Conservation (phyloP, 192 early-diverging fungal genomes). For the Linnemannia zychae region DNA sequence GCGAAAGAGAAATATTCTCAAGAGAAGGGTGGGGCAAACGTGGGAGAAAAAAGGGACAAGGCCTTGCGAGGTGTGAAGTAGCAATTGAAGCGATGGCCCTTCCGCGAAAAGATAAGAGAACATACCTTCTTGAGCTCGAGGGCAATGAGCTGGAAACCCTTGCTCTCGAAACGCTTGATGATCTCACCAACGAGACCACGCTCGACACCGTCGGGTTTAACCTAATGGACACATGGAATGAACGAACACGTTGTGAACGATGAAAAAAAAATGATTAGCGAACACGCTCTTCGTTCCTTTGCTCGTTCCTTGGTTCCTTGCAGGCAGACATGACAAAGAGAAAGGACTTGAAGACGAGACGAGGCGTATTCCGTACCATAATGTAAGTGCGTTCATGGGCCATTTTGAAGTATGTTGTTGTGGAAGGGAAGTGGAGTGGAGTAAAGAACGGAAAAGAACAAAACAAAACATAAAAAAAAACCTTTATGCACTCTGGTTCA, state of each 20-base stretch:
- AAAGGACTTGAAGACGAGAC: too few relatives aligned
- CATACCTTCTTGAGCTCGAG: constrained; percentile 77
- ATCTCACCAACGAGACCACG: constrained; percentile 90
- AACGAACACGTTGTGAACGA: background rate
- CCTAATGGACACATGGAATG: constrained; percentile 32
- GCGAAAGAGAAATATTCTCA: background rate
- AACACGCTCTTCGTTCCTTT: background rate
- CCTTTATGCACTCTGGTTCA: background rate
- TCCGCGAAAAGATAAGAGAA: constrained; percentile 4
- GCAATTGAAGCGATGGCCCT: background rate
- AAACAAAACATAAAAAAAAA: constrained; percentile 20
- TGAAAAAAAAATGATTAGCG: background rate
- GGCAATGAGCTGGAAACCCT: constrained; percentile 93
- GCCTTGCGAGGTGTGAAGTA: background rate
- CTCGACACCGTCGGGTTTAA: constrained; percentile 90
- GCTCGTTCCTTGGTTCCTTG: background rate
- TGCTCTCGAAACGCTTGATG: constrained; percentile 87
- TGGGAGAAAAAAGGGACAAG: constrained; percentile 22
- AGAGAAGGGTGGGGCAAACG: background rate
- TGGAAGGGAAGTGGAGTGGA: constrained; percentile 14
- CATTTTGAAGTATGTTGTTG: constrained; percentile 30
- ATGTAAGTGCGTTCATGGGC: constrained; percentile 55
- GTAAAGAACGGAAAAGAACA: constrained; percentile 36
- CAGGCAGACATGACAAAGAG: background rate
- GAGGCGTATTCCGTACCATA: constrained; percentile 29